phyloP scores from a whole-genome alignment of 1,284 basidiomycete species.

The Leccinum huronense region DNA sequence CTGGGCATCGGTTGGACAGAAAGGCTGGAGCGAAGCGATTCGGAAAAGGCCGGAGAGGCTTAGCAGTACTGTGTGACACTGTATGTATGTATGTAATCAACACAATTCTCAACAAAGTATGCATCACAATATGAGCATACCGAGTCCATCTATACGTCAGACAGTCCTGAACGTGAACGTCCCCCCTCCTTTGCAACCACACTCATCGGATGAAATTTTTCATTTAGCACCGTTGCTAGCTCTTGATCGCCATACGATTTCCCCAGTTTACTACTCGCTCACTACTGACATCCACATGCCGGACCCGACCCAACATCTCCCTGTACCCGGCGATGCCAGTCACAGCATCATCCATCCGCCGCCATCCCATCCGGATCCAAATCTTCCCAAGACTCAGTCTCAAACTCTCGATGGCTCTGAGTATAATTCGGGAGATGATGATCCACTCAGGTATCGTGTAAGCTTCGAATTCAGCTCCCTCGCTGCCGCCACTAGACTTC shows the following conservation, averaged over 20 bases:
- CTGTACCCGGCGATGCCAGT: no score
- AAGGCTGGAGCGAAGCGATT: no score
- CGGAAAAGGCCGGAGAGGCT: no score
- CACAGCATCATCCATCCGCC: neutral
- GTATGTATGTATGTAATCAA: neutral
- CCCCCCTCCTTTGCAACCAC: neutral
- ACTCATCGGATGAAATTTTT: neutral
- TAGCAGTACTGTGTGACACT: neutral
- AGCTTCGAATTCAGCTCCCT: no score
- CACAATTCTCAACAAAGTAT: neutral
- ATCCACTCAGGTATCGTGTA: neutral
- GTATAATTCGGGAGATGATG: neutral
- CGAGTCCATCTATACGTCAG: neutral
- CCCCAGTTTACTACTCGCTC: neutral
- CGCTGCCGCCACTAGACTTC: neutral
- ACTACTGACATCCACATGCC: neutral
- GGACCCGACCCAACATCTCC: neutral
- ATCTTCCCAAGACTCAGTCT: neutral
- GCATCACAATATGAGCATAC: neutral
- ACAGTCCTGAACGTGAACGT: neutral
- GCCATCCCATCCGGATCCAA: no score
- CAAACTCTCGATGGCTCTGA: neutral
- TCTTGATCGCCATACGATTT: neutral
- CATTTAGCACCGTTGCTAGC: neutral
- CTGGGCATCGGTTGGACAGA: neutral